Conservation (phyloP, 345 rosid species). For the Microthlaspi erraticum region DNA sequence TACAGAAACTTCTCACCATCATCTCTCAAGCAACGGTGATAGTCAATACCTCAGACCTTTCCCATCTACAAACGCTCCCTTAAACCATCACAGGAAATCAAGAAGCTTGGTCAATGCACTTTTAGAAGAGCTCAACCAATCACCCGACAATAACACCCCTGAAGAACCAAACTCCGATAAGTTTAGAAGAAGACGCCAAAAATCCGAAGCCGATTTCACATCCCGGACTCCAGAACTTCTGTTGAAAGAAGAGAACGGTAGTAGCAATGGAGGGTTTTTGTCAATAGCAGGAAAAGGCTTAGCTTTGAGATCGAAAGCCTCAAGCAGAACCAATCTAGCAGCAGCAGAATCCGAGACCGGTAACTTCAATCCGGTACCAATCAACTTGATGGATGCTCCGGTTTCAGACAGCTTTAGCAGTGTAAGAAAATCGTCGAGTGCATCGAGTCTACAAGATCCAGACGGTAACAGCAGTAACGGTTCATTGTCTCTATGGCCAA, state of each 20-base stretch:
- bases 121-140: slow-evolving; percentile 54
- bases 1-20: slow-evolving; percentile 42
- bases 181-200: slow-evolving; percentile 66
- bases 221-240: slow-evolving; percentile 58
- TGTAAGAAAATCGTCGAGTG: slow-evolving; percentile 87
- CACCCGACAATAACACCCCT: slow-evolving; percentile 27
- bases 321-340: slow-evolving; percentile 48
- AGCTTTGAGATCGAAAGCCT: slow-evolving; percentile 75
- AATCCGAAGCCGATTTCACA: slow-evolving; percentile 59
- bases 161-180: slow-evolving; percentile 50
- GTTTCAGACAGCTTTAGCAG: slow-evolving; percentile 47
- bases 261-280: slow-evolving; percentile 48
- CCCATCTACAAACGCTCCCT: slow-evolving; percentile 46
- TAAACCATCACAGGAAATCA: slow-evolving; percentile 57
- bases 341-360: slow-evolving; percentile 49
- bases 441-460: slow-evolving; percentile 75
- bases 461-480: slow-evolving; percentile 46
- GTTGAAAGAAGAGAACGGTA: slow-evolving; percentile 63
- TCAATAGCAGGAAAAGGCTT: slow-evolving; percentile 62
- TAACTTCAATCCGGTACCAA: slow-evolving; percentile 44
- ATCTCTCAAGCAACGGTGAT: slow-evolving; percentile 39
- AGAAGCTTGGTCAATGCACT: slow-evolving; percentile 63
- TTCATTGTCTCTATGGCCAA: slow-evolving; percentile 57
- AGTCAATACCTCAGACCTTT: slow-evolving; percentile 44
- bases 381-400: slow-evolving; percentile 49